Base-by-base conservation (phyloP, 352 stramenopile species). In the Blastocystis sp. region DNA sequence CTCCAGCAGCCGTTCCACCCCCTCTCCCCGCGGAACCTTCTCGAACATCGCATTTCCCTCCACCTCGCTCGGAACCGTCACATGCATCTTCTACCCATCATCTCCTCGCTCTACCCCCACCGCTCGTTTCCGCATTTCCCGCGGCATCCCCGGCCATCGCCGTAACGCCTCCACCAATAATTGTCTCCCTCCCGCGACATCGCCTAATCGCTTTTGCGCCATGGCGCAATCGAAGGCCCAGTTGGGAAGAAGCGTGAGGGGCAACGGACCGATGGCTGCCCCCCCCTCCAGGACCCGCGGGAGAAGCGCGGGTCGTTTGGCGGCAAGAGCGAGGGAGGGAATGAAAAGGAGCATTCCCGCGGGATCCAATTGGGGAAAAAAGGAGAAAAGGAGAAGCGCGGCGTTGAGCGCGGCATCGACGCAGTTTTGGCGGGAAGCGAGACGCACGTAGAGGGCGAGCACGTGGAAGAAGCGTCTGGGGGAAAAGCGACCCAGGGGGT, bases 201-300 rank as follows among this genome's bases (percentile, higher is more conserved):
- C 21, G 29, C 49, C 34, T 24, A 18, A 18, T 4, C 44, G 38
- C 11, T 56, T 40, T 27, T 57, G 51, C 24, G 67, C 67, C 32
- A 78, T n/a, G 16, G n/a, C 67, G 27, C 57, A 78, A 51, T 78
- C 67, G 32, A 78, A 78, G 27, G 44, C 46, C 67, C 67, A 78
- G 36, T 78, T 78, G 2, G 67, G 67, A 24, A 78, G 67, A 21
- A 78, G 21, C 4, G 29, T 61, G 11, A 78, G n/a, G 4, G 46
- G 42, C 3, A 78, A 27, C 16, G 67, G 32, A 21, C 67, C 67
- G n/a, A 78, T 57, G 9, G 42, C 36, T 32, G 57, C 36, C 24
- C 44, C 46, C 6, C n/a, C 29, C 21, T 78, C 42, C 32, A 32
- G 18, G 16, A 78, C 29, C 4, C 36, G 67, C 14, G 18, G 1